A percentile compares a stretch with the other conserved stretches of the same genome.
Evolutionary conservation across 768 basidiomycete species (phyloP).

Genomic region (Jaapia argillacea): DNA sequence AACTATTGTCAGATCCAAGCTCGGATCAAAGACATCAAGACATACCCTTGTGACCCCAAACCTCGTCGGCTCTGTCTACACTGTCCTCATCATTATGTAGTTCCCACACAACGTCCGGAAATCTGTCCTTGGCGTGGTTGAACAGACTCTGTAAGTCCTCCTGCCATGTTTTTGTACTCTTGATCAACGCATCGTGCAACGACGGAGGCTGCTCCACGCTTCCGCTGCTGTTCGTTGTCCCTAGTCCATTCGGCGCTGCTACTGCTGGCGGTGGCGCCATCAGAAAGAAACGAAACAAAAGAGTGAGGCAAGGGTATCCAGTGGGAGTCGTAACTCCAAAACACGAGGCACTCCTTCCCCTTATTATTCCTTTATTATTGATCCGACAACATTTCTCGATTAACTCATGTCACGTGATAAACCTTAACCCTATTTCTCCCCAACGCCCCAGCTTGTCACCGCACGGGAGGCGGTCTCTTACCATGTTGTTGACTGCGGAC

Average conservation of each 20-base stretch:
- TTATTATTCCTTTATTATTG: no score
- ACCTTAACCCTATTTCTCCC: no score
- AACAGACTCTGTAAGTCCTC: conserved; percentile 71
- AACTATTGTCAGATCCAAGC: background rate
- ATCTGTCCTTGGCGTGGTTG: conserved; percentile 77
- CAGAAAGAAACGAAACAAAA: background rate
- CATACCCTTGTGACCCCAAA: conserved; percentile 95
- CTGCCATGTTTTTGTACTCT: conserved; percentile 72
- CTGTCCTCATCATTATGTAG: conserved; percentile 39
- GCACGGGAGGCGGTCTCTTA: no score
- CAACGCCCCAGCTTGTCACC: no score
- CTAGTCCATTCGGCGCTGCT: conserved; percentile 4
- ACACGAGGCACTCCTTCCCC: no score
- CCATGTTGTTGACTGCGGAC: no score
- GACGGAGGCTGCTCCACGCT: conserved; percentile 38
- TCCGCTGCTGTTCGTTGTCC: no score
- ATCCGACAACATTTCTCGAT: no score
- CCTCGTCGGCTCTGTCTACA: conserved; percentile 34
- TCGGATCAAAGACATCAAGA: conserved; percentile 1
- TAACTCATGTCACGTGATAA: no score
- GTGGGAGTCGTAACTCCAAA: no score
- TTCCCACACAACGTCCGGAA: conserved; percentile 97
- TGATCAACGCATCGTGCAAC: conserved; percentile 53
- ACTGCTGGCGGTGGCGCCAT: background rate
- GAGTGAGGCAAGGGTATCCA: background rate